These are phyloP conservation scores for Raphanus hybrid DNA, from an alignment of 441 rosid species.

Conservation along the genomic window DNA sequence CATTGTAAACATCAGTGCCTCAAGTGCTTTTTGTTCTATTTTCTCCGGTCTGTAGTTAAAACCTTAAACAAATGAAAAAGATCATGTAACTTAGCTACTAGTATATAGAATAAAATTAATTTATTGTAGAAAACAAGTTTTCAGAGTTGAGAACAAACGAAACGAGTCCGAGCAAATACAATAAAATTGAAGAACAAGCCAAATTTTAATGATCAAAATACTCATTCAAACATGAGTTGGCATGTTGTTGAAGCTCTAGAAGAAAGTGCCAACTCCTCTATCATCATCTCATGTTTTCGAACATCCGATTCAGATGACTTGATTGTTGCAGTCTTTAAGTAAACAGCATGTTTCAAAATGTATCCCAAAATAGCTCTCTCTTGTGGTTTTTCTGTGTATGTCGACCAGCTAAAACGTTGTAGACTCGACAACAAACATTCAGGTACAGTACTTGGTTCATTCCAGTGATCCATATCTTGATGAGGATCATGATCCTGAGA, in stretches of 20 bases:
- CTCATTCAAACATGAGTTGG: neutral
- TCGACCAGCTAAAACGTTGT: conserved; percentile 1
- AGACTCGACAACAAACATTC: conserved; percentile 21
- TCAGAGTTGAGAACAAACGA: neutral
- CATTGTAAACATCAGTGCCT: too few relatives aligned
- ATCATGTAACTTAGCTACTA: neutral
- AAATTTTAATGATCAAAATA: neutral
- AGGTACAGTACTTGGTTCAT: conserved; percentile 25
- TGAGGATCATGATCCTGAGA: neutral
- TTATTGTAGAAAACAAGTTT: neutral
- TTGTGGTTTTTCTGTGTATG: neutral
- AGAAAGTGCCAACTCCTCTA: neutral
- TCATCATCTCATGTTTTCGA: neutral
- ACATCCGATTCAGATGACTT: accelerated
- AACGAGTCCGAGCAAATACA: neutral
- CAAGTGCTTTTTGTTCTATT: too few relatives aligned
- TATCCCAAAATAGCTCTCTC: conserved; percentile 15
- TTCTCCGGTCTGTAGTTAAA: neutral
- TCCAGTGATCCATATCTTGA: neutral
- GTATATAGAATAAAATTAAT: neutral
- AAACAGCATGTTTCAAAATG: conserved; percentile 3
- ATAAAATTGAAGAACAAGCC: neutral
- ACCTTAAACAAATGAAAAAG: neutral
- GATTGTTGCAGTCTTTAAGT: conserved; percentile 24
- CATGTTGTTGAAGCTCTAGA: neutral